Evolutionary conservation across 805 yeast genomes (phyloP), one percentile per base, ranked within the genome.

Genomic region (Candida taoyuanica): DNA sequence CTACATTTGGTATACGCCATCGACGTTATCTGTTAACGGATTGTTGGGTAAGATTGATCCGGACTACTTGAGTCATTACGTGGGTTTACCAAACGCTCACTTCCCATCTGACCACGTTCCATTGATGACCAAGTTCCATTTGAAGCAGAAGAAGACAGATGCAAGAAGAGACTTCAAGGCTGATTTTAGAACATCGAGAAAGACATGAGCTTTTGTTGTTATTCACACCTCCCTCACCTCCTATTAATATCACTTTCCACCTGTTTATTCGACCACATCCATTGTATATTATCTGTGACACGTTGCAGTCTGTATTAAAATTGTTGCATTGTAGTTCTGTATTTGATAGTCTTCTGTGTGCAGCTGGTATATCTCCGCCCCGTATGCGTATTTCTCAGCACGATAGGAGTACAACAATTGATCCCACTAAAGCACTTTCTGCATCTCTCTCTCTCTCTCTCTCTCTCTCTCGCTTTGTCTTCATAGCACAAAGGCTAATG

Each of bases 61-160:
- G 32, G 84, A 82, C 4, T 93, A 93, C 59, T 71, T 81, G 33
- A 67, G 74, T 39, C 80, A 80, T 49, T 78, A 78, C 44, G 82
- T 93, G 58, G 99, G 98, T 7, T 79, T 93, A 62, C 99, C 99
- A 16, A 86, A 86, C 56, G 86, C 88, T 17, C 85, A 88, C 59
- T 84, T 82, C 66, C 96, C 98, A 17, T 85, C 95, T 34, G 98
- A 91, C 62, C 98, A 91, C 64, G 75, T 91, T 53, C 89, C 96
- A n/a, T 66, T 91, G 45, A 74, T 87, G 39, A 71, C 89, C 15
- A 78, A 81, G 58, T 81, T 91, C 54, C 53, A 49, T 20, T 31
- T 54, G 33, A 52, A 51, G 34, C 53, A 47, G 33, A 45, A 78
- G 75, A 53, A 55, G 58, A 39, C 47, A 23, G 42, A 56, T 40